These are phyloP conservation scores for Amphirosellinia nigrospora DNA, from an alignment of 495 filamentous ascomycete genomes.

Conservation along the genomic window DNA sequence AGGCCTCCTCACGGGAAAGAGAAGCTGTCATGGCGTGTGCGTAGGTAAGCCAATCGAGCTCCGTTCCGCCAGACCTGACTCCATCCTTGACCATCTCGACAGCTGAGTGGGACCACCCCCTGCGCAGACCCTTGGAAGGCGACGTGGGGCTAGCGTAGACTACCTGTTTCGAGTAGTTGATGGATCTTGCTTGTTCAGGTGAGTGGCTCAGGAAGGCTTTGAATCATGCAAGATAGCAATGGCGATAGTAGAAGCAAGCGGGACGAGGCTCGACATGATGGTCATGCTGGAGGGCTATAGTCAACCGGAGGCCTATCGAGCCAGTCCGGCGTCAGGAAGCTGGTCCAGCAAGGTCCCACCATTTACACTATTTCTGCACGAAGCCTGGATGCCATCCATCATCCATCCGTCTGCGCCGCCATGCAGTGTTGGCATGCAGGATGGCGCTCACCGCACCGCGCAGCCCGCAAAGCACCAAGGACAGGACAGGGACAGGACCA, in stretches of 20 bases:
- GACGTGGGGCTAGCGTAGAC: conserved; percentile 13
- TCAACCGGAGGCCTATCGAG: background rate
- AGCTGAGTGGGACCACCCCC: conserved; percentile 17
- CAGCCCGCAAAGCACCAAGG: background rate
- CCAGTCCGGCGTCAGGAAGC: conserved; percentile 4
- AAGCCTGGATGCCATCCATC: conserved; percentile 3
- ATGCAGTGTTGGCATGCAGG: conserved; percentile 20
- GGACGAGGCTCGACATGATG: conserved; percentile 24
- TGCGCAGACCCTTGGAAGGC: background rate
- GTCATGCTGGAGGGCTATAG: conserved; percentile 12
- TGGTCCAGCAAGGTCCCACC: conserved; percentile 5
- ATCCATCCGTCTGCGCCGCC: background rate
- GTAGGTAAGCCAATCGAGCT: conserved; percentile 18
- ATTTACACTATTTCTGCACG: background rate
- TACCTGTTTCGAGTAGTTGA: conserved; percentile 10
- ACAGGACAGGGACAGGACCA: background rate
- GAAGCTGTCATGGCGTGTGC: conserved; percentile 22
- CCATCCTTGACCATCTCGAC: conserved; percentile 24
- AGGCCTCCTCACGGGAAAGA: conserved; percentile 9
- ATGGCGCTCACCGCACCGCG: conserved; percentile 17
- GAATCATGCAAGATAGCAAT: conserved; percentile 28
- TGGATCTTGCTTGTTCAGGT: conserved; percentile 1
- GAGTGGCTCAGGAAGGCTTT: conserved; percentile 22
- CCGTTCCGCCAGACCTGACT: conserved; percentile 25
- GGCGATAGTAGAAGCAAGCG: conserved; percentile 16